Evolutionary conservation across 768 basidiomycete species (phyloP), one percentile per base, ranked within the genome.

Genomic region (Plicaturopsis crispa): DNA sequence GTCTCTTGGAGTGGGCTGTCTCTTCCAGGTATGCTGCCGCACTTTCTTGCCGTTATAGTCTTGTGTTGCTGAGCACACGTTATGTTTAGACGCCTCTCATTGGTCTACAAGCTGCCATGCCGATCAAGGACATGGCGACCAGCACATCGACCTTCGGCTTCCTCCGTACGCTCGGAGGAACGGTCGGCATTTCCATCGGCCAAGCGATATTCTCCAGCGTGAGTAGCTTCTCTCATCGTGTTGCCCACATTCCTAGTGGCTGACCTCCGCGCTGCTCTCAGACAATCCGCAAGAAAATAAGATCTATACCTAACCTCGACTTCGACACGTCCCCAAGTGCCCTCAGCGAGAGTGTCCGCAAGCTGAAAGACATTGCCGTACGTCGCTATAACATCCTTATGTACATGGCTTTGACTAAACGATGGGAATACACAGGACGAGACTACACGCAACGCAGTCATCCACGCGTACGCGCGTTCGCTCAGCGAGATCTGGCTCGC

Each of bases 31-130:
- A 42, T 21, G 32, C 13, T 30, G 10, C 16, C 20, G 18, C 14
- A 28, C 14, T 12, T 42, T 31, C 3, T 24, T 17, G 5, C 18
- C n/a, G n/a, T n/a, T n/a, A n/a, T n/a, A n/a, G n/a, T n/a, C n/a
- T n/a, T 13, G 12, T 4, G n/a, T 20, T 17, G 28, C 18, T 36
- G 14, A 38, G 33, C 14, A 47, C 12, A 32, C 13, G 22, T 43
- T 28, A 44, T 24, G 45, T 39, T 31, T 48, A 80, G 75, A 66
- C 67, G 4, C 85, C 84, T 0, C 58, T 87, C 5, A 76, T 88
- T 36, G 83, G 69, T 11, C 59, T 91, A 11, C 88, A 91, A 59
- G 84, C 86, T 1, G 80, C 87, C 1, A 92, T 92, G 87, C 89
- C 89, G 0, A 50, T 86, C 12, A 80, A 78, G 48, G 85, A 90